Percentiles rank a stretch among this genome's conserved stretches.
Evolutionary conservation across 1,139 yeast species (phyloP).

Genomic region (Protomyces inouyei): DNA sequence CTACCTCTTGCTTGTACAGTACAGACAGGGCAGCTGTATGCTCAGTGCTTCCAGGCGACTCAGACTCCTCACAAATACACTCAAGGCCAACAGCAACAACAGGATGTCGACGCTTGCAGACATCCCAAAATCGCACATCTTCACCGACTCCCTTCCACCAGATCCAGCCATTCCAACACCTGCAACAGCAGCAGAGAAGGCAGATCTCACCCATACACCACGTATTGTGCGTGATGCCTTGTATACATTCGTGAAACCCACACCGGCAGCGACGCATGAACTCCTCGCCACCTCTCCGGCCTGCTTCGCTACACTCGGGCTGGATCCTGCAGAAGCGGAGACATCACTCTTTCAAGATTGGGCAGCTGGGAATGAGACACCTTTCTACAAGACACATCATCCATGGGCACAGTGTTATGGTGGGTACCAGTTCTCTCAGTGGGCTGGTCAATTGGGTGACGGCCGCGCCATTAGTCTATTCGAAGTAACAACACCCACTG

Average conservation of each 20-base stretch:
- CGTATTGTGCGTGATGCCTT: constrained; percentile 61
- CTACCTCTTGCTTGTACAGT: too few relatives aligned
- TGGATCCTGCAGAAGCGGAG: constrained; percentile 44
- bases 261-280: constrained; percentile 49
- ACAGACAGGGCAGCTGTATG: neutral
- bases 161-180: constrained; percentile 56
- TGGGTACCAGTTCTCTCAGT: constrained; percentile 92
- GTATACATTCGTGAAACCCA: constrained; percentile 68
- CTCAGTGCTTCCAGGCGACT: neutral
- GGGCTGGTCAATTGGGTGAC: constrained; percentile 97
- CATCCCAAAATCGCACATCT: constrained; percentile 35
- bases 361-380: constrained; percentile 57
- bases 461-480: constrained; percentile 84
- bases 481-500: constrained; percentile 49
- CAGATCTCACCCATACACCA: constrained; percentile 50
- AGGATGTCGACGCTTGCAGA: constrained; percentile 24
- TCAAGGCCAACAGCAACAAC: neutral
- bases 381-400: constrained; percentile 43
- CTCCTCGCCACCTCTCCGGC: constrained; percentile 56
- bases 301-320: constrained; percentile 60
- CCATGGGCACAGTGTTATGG: constrained; percentile 93
- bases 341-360: constrained; percentile 51
- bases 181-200: constrained; percentile 47
- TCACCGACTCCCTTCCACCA: constrained; percentile 52
- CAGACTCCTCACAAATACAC: neutral